phyloP scores from a whole-genome alignment of 1,284 basidiomycete species.

The Earliella scabrosa region DNA sequence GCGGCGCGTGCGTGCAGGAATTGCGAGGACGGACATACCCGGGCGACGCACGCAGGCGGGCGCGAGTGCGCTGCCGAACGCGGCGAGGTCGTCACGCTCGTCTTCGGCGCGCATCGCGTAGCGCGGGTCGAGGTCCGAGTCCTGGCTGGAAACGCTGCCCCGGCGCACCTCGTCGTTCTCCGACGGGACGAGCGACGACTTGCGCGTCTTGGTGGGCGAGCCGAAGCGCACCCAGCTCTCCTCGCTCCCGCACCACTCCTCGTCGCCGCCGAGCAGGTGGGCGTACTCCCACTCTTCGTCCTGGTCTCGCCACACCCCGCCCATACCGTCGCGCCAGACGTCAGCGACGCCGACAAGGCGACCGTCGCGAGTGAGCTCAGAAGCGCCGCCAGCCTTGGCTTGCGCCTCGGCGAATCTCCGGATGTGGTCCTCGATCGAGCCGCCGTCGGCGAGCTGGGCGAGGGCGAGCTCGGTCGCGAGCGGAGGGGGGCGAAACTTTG shows the following conservation, averaged over 20 bases:
- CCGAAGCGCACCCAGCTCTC: slow-evolving; percentile 36
- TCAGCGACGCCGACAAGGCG: slow-evolving; percentile 46
- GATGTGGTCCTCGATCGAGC: slow-evolving; percentile 59
- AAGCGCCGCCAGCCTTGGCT: slow-evolving; percentile 45
- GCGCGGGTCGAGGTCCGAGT: slow-evolving; percentile 56
- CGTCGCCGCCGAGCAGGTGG: slow-evolving; percentile 51
- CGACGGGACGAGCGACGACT: slow-evolving; percentile 5
- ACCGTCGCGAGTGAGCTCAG: slow-evolving; percentile 28
- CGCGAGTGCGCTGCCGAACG: slow-evolving; percentile 32
- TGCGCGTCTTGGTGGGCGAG: slow-evolving; percentile 23
- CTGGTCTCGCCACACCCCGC: slow-evolving; percentile 70
- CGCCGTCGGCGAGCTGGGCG: slow-evolving; percentile 70
- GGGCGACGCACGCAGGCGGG: slow-evolving; percentile 32
- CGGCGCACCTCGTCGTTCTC: slow-evolving; percentile 41
- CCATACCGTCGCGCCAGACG: slow-evolving; percentile 60
- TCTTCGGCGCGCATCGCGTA: slow-evolving; percentile 50
- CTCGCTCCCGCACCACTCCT: slow-evolving; percentile 26
- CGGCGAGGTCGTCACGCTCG: slow-evolving; percentile 38
- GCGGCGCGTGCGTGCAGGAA: slow-evolving; percentile 37
- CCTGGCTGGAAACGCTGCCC: slow-evolving; percentile 50
- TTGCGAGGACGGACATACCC: slow-evolving; percentile 36
- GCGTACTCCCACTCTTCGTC: slow-evolving; percentile 72
- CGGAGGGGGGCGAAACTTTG: slow-evolving; percentile 47
- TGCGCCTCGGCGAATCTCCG: slow-evolving; percentile 58
- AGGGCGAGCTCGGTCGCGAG: slow-evolving; percentile 66